A percentile compares a stretch with the other conserved stretches of the same genome.
phyloP scores from a whole-genome alignment of 345 rosid species.

The Bruguiera parviflora region DNA sequence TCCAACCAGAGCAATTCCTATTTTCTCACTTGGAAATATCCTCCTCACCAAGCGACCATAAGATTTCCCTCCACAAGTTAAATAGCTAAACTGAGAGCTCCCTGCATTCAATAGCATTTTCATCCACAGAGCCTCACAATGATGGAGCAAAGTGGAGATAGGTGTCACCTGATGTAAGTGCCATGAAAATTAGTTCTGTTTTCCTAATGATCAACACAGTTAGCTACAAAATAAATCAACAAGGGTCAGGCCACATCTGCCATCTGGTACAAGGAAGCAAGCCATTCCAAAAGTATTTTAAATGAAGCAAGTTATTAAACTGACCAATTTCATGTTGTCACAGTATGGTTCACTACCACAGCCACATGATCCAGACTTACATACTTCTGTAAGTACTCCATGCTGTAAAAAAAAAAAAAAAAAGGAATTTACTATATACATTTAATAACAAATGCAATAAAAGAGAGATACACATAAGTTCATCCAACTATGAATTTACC shows the following conservation, averaged over 20 bases:
- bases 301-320: constrained; percentile 16
- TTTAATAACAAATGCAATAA: not conserved
- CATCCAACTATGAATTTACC: constrained; percentile 31
- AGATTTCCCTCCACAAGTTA: constrained; percentile 27
- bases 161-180: constrained; percentile 56
- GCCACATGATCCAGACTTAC: constrained; percentile 52
- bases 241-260: not conserved
- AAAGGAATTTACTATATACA: not conserved
- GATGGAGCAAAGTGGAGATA: constrained; percentile 53
- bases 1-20: constrained; percentile 63
- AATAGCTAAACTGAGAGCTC: constrained; percentile 17
- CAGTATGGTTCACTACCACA: constrained; percentile 45
- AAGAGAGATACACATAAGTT: constrained; percentile 14
- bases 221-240: not conserved
- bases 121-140: constrained; percentile 50
- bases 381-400: constrained; percentile 62
- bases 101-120: constrained; percentile 28
- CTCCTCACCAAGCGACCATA: constrained; percentile 38
- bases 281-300: not conserved
- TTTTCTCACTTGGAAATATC: constrained; percentile 49
- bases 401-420: constrained; percentile 37
- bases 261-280: constrained; percentile 2
- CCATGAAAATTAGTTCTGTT: not conserved
- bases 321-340: constrained; percentile 60
- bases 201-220: not conserved